Evolutionary conservation across 2,329 filamentous ascomycete species (phyloP), one percentile per base, ranked within the genome.

Genomic region (Chaetothyriales sp.): DNA sequence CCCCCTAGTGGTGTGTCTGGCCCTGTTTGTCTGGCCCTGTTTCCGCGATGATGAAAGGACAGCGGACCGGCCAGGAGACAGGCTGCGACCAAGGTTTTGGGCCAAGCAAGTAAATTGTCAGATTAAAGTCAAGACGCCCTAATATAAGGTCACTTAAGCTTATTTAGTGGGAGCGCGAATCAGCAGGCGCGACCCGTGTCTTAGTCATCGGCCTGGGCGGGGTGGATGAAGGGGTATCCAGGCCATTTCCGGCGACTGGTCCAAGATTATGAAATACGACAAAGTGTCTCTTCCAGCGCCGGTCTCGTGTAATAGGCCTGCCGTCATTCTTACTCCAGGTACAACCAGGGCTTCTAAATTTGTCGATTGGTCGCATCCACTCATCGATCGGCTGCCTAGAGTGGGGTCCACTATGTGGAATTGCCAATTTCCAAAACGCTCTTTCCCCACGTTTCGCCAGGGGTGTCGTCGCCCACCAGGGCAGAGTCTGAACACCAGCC

Each of bases 401-500:
- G 32, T 39, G 32, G 32, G 32, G 2, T 12, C 48, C 48, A 49
- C 48, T 28, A 8, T 15, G 48, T 49, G 48, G 48, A 49, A 49
- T 43, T 47, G 49, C 28, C 49, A 51, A 51, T 47, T 47, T 51
- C 44, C 36, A 8, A 43, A 47, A 18, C 36, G 42, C 43, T 46
- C 32, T 15, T 39, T 39, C 32, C 32, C 32, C 32, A 39, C 32
- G 32, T 39, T 39, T 39, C 32, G 32, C 32, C 32, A 39, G 32
- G 32, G 32, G 3, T 25, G 22, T 25, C 32, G 32, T 39, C 32
- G 10, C 15, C 12, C 32, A 32, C 28, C 28, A 39, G 9, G 12
- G 4, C 32, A 15, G 32, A 15, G 10, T 39, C 2, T 39, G 32
- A 2, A 15, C 5, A 15, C 10, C 10, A 39, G 5, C 10, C 32